A percentile compares a stretch with the other conserved stretches of the same genome.
Conservation (phyloP, 2,329 filamentous ascomycete genomes). For the Karstenula rhodostoma region DNA sequence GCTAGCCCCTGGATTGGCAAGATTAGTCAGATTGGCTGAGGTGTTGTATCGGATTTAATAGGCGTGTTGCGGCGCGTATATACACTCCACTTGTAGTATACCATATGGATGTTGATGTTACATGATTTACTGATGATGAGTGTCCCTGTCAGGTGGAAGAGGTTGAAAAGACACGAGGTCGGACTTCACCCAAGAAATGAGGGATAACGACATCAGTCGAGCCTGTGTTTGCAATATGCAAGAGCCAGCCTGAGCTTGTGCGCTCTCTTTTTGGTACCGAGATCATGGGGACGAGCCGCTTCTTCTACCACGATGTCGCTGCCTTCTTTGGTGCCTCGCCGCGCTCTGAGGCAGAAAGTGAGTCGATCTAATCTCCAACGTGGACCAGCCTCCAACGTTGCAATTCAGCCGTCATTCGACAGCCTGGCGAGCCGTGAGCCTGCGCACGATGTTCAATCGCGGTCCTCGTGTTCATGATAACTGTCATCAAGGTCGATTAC, state of each 20-base stretch:
- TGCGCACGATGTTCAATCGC: background rate
- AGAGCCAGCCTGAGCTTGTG: too few species aligned
- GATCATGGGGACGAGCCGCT: background rate
- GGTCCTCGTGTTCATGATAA: background rate
- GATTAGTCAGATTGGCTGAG: background rate
- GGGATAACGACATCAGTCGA: too few species aligned
- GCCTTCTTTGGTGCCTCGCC: too few species aligned
- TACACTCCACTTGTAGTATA: conserved; percentile 7
- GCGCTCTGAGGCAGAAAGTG: too few species aligned
- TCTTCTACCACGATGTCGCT: background rate
- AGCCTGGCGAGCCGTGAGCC: background rate
- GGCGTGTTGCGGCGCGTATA: background rate
- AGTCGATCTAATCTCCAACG: background rate
- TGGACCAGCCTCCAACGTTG: background rate
- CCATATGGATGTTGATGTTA: background rate
- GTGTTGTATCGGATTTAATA: background rate
- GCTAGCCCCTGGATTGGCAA: background rate
- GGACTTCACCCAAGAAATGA: too few species aligned
- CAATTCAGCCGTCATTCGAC: background rate
- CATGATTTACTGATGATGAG: background rate
- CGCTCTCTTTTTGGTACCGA: background rate
- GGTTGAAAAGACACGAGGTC: too few species aligned
- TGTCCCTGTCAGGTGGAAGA: too few species aligned
- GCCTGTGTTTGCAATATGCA: too few species aligned
- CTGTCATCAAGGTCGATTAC: too few species aligned